phyloP scores from a whole-genome alignment of 768 basidiomycete genomes.

The Collybia nuda region DNA sequence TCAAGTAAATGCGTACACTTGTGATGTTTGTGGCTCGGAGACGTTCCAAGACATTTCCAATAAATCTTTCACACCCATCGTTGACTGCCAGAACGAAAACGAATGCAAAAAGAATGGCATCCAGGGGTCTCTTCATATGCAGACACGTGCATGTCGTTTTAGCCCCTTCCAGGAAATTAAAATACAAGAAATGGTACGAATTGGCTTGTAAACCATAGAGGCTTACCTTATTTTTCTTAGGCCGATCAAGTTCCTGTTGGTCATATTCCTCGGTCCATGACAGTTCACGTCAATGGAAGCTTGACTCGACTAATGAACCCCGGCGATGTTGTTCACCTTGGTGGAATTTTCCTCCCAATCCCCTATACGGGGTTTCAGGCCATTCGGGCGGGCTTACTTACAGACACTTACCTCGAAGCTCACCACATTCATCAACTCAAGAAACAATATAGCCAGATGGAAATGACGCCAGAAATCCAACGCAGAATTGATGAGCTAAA shows the following conservation, averaged over 20 bases:
- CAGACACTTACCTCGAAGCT: conserved; percentile 94
- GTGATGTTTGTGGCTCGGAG: conserved; percentile 97
- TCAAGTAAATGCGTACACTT: conserved; percentile 96
- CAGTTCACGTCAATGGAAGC: conserved; percentile 88
- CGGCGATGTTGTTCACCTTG: conserved; percentile 92
- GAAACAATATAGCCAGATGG: conserved; percentile 96
- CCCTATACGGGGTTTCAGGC: conserved; percentile 98
- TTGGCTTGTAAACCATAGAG: conserved; percentile 12
- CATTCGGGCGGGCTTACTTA: conserved; percentile 92
- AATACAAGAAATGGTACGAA: conserved; percentile 92
- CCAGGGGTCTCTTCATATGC: conserved; percentile 94
- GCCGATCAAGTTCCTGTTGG: conserved; percentile 99
- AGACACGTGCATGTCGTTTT: conserved; percentile 95
- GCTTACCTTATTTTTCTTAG: conserved; percentile 37
- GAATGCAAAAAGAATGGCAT: conserved; percentile 87
- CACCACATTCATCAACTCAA: conserved; percentile 93
- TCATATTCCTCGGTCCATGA: conserved; percentile 98
- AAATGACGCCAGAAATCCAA: conserved; percentile 83
- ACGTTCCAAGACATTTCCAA: conserved; percentile 96
- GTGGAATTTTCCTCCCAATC: conserved; percentile 96
- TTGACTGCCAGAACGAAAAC: conserved; percentile 83
- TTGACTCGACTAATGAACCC: conserved; percentile 91
- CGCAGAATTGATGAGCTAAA: conserved; percentile 66
- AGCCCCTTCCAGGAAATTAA: conserved; percentile 98
- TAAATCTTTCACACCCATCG: conserved; percentile 87